phyloP scores from a whole-genome alignment of 116 monocot genomes.

The Papilionanthe hybrid region DNA sequence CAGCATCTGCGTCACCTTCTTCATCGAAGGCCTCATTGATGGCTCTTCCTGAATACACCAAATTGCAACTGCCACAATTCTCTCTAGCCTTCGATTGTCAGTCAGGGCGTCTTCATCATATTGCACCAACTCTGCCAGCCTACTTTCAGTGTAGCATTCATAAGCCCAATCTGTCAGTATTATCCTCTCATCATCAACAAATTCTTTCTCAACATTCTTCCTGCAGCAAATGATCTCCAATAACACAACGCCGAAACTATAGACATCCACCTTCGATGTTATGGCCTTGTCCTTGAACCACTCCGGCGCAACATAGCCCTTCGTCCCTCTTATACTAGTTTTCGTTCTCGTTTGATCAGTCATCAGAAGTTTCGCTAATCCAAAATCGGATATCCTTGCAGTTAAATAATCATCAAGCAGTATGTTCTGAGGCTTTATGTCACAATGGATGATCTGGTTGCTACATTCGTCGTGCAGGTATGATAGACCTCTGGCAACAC shows the following conservation, averaged over 20 bases:
- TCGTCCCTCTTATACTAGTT: slow-evolving; percentile 43
- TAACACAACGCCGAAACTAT: slow-evolving; percentile 58
- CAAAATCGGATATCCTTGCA: slow-evolving; percentile 55
- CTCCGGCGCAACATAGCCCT: slow-evolving; percentile 57
- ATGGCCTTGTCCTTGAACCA: slow-evolving; percentile 36
- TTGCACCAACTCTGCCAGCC: slow-evolving; percentile 20
- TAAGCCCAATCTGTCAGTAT: slow-evolving; percentile 30
- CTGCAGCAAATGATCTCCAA: slow-evolving; percentile 56
- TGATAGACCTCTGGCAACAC: slow-evolving; percentile 30
- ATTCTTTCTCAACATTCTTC: slow-evolving; percentile 27
- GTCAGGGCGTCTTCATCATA: slow-evolving; percentile 24
- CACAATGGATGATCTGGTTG: slow-evolving; percentile 47
- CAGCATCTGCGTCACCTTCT: slow-evolving; percentile 35
- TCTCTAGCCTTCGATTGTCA: slow-evolving; percentile 21
- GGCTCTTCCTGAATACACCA: slow-evolving; percentile 50
- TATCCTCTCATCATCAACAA: slow-evolving; percentile 7
- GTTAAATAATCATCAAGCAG: slow-evolving; percentile 40
- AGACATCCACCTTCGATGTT: slow-evolving; percentile 55
- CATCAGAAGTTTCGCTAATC: slow-evolving; percentile 44
- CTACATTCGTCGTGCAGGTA: slow-evolving; percentile 58
- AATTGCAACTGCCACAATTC: slow-evolving; percentile 31
- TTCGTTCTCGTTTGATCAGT: slow-evolving; percentile 24
- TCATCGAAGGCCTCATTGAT: slow-evolving; percentile 36
- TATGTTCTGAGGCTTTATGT: slow-evolving; percentile 65
- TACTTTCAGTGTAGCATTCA: slow-evolving; percentile 22